Evolutionary conservation across 31 red algal species (phyloP).

Genomic region (Endocladia muricata): DNA sequence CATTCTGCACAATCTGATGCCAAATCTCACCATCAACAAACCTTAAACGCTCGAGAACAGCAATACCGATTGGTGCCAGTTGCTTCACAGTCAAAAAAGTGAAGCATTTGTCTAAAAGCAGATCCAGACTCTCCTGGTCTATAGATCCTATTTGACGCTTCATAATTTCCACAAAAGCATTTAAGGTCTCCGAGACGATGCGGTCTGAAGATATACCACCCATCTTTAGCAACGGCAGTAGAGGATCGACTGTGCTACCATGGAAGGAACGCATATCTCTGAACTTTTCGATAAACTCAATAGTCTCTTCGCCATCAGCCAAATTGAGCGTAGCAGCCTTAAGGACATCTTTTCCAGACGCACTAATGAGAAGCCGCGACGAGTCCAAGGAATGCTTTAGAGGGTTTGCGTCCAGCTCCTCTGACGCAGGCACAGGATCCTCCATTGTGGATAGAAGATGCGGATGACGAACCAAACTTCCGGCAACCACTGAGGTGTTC

Average conservation of each 20-base stretch:
- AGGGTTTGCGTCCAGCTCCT: no score
- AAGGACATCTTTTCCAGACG: slow-evolving; percentile 39
- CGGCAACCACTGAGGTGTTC: no score
- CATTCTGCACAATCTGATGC: slow-evolving; percentile 65
- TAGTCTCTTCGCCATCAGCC: slow-evolving; percentile 6
- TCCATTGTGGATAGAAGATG: no score
- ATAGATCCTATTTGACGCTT: slow-evolving; percentile 42
- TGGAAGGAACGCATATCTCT: slow-evolving; percentile 29
- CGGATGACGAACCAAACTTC: no score
- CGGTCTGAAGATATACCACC: slow-evolving; percentile 30
- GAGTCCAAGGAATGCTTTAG: slow-evolving; percentile 32
- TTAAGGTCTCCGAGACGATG: slow-evolving; percentile 17
- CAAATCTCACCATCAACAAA: slow-evolving; percentile 47
- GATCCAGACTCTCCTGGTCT: slow-evolving; percentile 31
- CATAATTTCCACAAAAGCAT: slow-evolving; percentile 28
- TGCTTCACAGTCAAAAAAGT: slow-evolving; percentile 61
- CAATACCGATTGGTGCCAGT: slow-evolving; percentile 54
- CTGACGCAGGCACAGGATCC: no score
- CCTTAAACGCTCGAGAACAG: slow-evolving; percentile 45
- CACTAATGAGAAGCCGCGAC: slow-evolving; percentile 22
- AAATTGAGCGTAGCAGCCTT: slow-evolving; percentile 38
- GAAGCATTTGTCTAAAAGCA: slow-evolving; percentile 54
- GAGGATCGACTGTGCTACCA: not conserved
- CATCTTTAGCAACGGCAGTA: slow-evolving; percentile 32
- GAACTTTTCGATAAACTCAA: slow-evolving; percentile 57